Evolutionary conservation across 345 rosid genomes (phyloP), one percentile per base, ranked within the genome.

Genomic region (Gossypium thurberi): DNA sequence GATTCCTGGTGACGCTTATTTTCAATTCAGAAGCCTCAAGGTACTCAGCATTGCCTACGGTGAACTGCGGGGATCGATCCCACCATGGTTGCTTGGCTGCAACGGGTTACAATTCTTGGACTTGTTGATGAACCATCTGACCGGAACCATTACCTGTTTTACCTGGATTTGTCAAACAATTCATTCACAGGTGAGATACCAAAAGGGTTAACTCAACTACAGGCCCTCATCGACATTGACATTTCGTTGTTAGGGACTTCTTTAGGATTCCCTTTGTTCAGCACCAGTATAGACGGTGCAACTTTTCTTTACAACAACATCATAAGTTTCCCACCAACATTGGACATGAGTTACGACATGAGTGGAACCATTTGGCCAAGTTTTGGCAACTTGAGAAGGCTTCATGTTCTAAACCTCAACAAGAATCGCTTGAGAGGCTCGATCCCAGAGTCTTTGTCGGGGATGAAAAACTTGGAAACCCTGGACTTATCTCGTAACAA

Each of bases 181-280:
- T 81, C 83, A 12, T 79, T 84, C 61, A 44, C 73, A 2, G 83
- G 83, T 15, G 77, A 75, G 48, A 80, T 84, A 40, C 77, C 83
- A 0, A 48, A 23, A 65, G 68, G 78, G 56, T 65, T 81, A 37
- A 79, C 76, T 21, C 18, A 72, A 68, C 33, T 84, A 3, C 75
- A 2, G 15, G 53, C 17, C 20, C 70, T 79, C 46, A 66, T 59
- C 20, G 18, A 37, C 51, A 50, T 47, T 37, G 42, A 60, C 8
- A 60, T 47, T 3, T 40, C 74, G 13, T 13, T 25, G 26, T 53
- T 53, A n/a, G 69, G 61, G 8, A 20, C 52, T 58, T 1, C 37
- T 3, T 9, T 43, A 1, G 61, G 58, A 26, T 1, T 75, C 20
- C 78, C 76, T 12, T 33, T 83, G 2, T 56, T 0, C 55, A 62